Base-by-base conservation (phyloP, 2,329 filamentous ascomycete genomes). In the Colletotrichum siamense region DNA sequence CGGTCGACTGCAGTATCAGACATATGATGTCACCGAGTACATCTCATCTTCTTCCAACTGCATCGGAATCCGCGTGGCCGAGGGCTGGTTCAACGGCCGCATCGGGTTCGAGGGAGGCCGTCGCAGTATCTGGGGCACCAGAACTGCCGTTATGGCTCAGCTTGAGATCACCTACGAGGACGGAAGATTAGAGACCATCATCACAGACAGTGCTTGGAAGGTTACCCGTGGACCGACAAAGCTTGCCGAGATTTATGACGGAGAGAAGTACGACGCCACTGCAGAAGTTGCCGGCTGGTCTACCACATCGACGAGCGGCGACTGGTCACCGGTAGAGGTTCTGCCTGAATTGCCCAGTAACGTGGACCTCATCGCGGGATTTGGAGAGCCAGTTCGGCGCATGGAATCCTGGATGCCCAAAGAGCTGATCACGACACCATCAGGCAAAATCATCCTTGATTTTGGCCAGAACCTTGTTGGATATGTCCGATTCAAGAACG, bases 1-100 rank as follows among this genome's bases (percentile, higher is more conserved):
- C 0, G 81, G 87, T 63, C 84, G 90, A 1, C 85, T 88, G n/a
- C 82, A 85, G 2, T 92, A 92, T 75, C 86, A 91, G 71, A 88
- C 87, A 0, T 90, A 88, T 71, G 89, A 92, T 75, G 87, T 92
- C 2, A 86, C 85, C 0, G 73, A 81, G 1, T 81, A 88, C 0
- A 71, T 91, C 1, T 78, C 80, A 2, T 63, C 75, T 5, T 16
- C 22, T 18, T 86, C 87, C 71, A 82, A 82, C 69, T 81, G 81
- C 0, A 80, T 90, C 39, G 86, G 83, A 1, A 82, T 85, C 5
- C 83, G 85, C 16, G 83, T 90, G 26, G 88, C 83, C 6, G 86
- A 87, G 78, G 87, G 87, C 3, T 89, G 87, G 88, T 88, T 83
- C 67, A 76, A 78, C 64, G 84, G 84, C 13, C 79, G 84, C 16